Evolutionary conservation across 495 filamentous ascomycete species (phyloP), one percentile per base, ranked within the genome.

Genomic region (Penicillium lividum): DNA sequence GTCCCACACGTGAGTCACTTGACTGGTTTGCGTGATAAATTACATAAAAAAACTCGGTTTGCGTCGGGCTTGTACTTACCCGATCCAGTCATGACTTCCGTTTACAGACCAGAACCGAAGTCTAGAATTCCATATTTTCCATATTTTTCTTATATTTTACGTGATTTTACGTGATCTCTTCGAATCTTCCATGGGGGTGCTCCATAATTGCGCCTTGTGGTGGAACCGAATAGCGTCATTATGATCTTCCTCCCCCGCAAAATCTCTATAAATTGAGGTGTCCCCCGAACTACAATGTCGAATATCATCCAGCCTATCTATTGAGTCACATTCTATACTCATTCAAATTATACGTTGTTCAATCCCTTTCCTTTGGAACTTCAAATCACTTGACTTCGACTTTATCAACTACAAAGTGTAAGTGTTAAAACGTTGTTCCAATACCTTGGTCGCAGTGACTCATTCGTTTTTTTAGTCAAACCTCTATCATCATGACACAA

Each of bases 231-330:
- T 63, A 59, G 60, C 56, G 56, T 63, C 56, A 63, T 63, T 29
- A 59, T 55, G 60, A 63, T 63, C 56, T 44, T 22, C 56, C 29
- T 29, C 56, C 60, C 60, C 60, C 56, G 52, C 56, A 63, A 56
- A 63, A 48, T 53, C 43, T 52, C 7, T 22, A 53, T 59, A 63
- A 48, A 63, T 59, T 40, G 49, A 30, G 27, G 30, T 18, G 30
- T 51, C 51, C 53, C 52, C 60, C 47, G 47, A 51, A 54, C 22
- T 58, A 53, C 16, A 25, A 52, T 30, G 28, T 15, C 11, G 28
- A 18, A 15, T n/a, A 40, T 51, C 31, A 47, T 47, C 28, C n/a
- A 52, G 31, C 8, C 50, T 22, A 52, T 25, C 31, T 9, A 40
- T 15, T n/a, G 38, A 40, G 38, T 36, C 22, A 22, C 22, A 22